Percentiles rank a stretch among this genome's conserved stretches.
Conservation (phyloP, 75 land plant species). For the Selaginella moellendorffii region DNA sequence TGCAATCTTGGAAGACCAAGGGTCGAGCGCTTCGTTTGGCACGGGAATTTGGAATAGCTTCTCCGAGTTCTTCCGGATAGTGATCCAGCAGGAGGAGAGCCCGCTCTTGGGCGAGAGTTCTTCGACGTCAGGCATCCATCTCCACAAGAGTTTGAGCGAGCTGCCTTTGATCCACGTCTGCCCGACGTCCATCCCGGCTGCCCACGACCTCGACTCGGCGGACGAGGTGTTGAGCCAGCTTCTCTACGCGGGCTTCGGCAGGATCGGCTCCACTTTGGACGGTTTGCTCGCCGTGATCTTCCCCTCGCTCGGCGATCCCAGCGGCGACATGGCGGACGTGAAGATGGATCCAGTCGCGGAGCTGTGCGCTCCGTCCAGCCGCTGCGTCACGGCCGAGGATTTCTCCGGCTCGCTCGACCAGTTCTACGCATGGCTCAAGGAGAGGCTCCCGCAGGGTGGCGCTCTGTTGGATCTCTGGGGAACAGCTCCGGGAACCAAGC, state of each 20-base stretch:
- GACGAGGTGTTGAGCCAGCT: background rate
- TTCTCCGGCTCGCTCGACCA: conserved; percentile 25
- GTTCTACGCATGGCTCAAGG: conserved; percentile 50
- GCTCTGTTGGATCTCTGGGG: conserved; percentile 58
- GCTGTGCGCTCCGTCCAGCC: background rate
- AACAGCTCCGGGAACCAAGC: conserved; percentile 63
- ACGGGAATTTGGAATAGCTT: background rate
- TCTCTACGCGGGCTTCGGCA: background rate
- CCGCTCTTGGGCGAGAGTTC: background rate
- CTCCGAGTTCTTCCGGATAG: background rate
- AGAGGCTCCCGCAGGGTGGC: conserved; percentile 37
- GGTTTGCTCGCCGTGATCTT: background rate
- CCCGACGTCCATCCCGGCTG: background rate
- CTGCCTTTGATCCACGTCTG: background rate
- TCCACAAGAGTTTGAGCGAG: background rate
- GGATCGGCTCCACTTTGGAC: background rate
- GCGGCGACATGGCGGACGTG: no score
- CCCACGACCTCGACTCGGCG: background rate
- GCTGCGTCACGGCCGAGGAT: background rate
- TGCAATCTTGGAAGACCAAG: no score
- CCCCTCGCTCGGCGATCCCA: background rate
- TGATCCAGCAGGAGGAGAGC: background rate
- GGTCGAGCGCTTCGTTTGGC: no score
- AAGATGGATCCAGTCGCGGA: background rate
- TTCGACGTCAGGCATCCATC: no score